These are phyloP conservation scores for Miscanthus lutarioriparius DNA, from an alignment of 176 grass and related monocot species.

Conservation along the genomic window DNA sequence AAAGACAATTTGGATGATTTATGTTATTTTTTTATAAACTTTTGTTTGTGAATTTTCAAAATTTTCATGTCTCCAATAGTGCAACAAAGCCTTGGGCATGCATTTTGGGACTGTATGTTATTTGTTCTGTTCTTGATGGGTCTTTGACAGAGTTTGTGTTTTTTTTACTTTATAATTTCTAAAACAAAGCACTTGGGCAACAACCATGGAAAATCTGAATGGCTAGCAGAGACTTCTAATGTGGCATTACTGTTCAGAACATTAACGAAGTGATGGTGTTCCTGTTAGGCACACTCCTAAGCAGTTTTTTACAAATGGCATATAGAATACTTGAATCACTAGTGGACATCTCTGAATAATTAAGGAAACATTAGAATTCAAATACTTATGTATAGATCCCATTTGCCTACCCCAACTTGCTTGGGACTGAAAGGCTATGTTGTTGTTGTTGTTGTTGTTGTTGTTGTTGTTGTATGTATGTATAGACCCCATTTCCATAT, in stretches of 20 bases:
- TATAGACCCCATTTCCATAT: neutral
- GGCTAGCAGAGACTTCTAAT: neutral
- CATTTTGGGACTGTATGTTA: neutral
- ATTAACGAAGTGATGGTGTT: neutral
- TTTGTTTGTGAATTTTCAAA: neutral
- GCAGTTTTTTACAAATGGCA: neutral
- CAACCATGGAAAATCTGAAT: neutral
- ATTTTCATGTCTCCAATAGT: neutral
- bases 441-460: no score
- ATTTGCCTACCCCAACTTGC: no score
- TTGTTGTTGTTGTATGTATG: no score
- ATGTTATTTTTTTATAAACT: neutral
- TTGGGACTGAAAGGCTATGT: no score
- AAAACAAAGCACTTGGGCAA: neutral
- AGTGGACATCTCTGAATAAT: neutral
- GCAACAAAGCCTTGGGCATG: neutral
- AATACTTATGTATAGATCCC: neutral
- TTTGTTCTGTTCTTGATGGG: neutral
- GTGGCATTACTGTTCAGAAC: neutral
- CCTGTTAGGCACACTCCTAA: neutral
- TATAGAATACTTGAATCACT: neutral
- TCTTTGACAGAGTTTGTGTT: neutral
- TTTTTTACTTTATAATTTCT: neutral
- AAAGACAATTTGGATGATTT: neutral
- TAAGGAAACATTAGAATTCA: neutral